Evolutionary conservation across 352 stramenopile species (phyloP).

Genomic region (Phytopythium litorale): DNA sequence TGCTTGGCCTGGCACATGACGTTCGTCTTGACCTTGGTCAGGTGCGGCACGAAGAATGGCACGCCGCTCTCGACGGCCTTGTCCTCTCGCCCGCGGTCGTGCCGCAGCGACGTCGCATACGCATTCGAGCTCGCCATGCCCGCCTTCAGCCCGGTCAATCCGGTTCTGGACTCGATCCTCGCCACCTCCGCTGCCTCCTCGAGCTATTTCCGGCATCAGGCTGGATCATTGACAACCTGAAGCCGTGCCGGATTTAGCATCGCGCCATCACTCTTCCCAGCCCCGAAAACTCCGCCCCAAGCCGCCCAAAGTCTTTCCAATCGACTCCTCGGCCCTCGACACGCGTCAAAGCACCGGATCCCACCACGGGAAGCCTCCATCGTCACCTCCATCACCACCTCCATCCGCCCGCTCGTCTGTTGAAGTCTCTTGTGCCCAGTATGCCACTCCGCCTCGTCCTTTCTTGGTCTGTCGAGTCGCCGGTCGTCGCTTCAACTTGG

Average conservation of each 20-base stretch:
- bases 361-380: not conserved
- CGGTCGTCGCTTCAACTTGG: conserved; percentile 2
- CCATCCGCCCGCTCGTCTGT: not conserved
- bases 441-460: not conserved
- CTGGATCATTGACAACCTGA: not conserved
- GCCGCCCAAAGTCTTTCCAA: not conserved
- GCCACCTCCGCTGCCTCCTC: not conserved
- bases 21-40: conserved; percentile 65
- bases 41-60: conserved; percentile 57
- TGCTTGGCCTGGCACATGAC: conserved; percentile 47
- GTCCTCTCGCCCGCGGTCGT: conserved; percentile 17
- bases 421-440: not conserved
- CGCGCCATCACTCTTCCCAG: not conserved
- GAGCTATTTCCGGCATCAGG: not conserved
- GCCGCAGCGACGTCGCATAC: conserved; percentile 36
- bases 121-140: conserved; percentile 35
- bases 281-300: not conserved
- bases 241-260: not conserved
- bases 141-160: not conserved
- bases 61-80: conserved; percentile 36
- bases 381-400: not conserved
- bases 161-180: not conserved
- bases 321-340: not conserved
- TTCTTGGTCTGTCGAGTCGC: not conserved
- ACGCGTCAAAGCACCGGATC: not conserved